Percentiles rank a stretch among this genome's conserved stretches.
These are phyloP conservation scores for Moesziomyces aphidis DNA, from an alignment of 1,284 basidiomycete genomes.

Conservation along the genomic window DNA sequence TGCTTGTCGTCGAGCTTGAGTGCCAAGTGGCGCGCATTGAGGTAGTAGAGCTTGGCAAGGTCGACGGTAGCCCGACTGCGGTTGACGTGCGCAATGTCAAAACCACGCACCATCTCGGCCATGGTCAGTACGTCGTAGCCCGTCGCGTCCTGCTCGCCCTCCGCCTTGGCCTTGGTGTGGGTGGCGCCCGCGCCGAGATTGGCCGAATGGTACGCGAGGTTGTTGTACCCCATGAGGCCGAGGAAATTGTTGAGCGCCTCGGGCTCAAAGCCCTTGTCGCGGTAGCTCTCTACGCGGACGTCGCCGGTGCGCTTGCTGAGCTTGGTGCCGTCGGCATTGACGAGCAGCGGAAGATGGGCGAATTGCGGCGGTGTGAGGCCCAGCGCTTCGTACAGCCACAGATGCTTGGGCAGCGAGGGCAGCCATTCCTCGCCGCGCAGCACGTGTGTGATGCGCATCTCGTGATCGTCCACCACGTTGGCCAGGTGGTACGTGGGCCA, in stretches of 20 bases:
- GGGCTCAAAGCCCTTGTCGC: slow-evolving; percentile 88
- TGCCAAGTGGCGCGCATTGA: slow-evolving; percentile 56
- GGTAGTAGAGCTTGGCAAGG: slow-evolving; percentile 57
- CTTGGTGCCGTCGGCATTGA: slow-evolving; percentile 91
- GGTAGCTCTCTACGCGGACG: slow-evolving; percentile 85
- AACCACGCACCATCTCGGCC: slow-evolving; percentile 50
- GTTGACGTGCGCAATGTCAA: slow-evolving; percentile 57
- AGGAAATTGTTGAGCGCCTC: slow-evolving; percentile 92
- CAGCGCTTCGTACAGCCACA: slow-evolving; percentile 86
- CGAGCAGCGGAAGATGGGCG: slow-evolving; percentile 88
- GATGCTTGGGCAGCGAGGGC: slow-evolving; percentile 90
- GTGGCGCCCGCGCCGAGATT: background rate
- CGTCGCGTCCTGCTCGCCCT: slow-evolving; percentile 11
- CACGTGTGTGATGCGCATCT: slow-evolving; percentile 96
- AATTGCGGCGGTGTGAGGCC: slow-evolving; percentile 81
- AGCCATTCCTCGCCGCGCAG: slow-evolving; percentile 99
- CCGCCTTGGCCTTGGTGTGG: background rate
- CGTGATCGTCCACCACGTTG: slow-evolving; percentile 92
- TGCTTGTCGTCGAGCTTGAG: slow-evolving; percentile 45
- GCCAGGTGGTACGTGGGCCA: slow-evolving; percentile 98
- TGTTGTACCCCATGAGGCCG: slow-evolving; percentile 88
- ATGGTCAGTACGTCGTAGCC: slow-evolving; percentile 56
- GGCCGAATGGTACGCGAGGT: slow-evolving; percentile 31
- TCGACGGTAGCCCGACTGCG: slow-evolving; percentile 57
- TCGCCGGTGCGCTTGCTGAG: slow-evolving; percentile 94